A percentile compares a stretch with the other conserved stretches of the same genome.
These are phyloP conservation scores for Elaeis oleifera DNA, from an alignment of 202 grass and related monocot species.

Conservation along the genomic window DNA sequence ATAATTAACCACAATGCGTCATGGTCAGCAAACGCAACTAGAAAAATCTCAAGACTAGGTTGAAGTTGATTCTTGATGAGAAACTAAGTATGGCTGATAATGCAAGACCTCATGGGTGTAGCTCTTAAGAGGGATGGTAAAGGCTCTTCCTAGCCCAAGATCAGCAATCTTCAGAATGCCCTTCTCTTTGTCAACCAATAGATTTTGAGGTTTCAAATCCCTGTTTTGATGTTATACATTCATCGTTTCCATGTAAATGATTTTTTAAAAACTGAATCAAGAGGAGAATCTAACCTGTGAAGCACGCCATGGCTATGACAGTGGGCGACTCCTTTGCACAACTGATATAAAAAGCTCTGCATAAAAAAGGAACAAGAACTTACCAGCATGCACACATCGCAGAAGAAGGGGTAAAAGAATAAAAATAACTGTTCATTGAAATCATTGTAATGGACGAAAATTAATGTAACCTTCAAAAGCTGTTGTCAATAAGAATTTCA, in stretches of 20 bases:
- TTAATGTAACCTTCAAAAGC: no score
- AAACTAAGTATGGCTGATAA: conserved; percentile 2
- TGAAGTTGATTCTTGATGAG: conserved; percentile 1
- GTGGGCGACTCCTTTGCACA: conserved; percentile 85
- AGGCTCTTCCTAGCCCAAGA: conserved; percentile 73
- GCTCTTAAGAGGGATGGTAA: conserved; percentile 78
- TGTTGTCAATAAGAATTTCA: no score
- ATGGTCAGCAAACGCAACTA: no score
- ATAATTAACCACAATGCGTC: no score
- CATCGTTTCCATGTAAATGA: no score
- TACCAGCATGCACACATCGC: no score
- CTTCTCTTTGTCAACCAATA: conserved; percentile 85
- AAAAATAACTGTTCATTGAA: no score
- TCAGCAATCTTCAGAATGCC: conserved; percentile 92
- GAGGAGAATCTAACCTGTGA: conserved; percentile 46
- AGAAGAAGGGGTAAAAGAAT: no score
- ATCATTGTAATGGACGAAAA: no score
- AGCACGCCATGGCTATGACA: conserved; percentile 89
- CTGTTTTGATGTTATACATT: conserved; percentile 18
- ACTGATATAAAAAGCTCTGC: conserved; percentile 74
- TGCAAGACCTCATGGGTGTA: conserved; percentile 80
- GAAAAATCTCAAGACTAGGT: neutral
- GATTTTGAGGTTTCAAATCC: conserved; percentile 90
- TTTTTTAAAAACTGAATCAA: neutral
- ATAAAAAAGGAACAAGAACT: conserved; percentile 3